These are phyloP conservation scores for Rhododendron griersonianum DNA, from an alignment of 148 eudicot genomes.

Conservation along the genomic window DNA sequence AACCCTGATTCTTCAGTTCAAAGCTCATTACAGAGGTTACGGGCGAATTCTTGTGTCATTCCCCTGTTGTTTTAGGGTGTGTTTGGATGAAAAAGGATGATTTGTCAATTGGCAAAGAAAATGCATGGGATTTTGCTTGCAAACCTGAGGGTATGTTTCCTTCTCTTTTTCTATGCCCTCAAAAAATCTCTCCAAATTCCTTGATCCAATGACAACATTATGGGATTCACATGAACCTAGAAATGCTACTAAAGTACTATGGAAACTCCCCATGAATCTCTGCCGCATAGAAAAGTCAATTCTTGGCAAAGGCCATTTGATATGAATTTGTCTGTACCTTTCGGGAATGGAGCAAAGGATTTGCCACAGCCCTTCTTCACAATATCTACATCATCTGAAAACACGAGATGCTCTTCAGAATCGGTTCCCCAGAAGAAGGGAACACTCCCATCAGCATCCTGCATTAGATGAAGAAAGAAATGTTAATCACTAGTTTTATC, in stretches of 20 bases:
- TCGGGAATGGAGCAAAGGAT: conserved; percentile 91
- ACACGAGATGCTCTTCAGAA: conserved; percentile 75
- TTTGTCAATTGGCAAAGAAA: neutral
- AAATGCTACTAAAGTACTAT: neutral
- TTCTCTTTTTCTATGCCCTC: neutral
- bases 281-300: neutral
- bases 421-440: conserved; percentile 97
- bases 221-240: neutral
- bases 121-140: neutral
- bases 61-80: neutral
- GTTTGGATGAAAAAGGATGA: neutral
- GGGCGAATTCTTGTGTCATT: neutral
- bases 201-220: neutral
- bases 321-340: conserved; percentile 41
- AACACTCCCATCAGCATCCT: conserved; percentile 92
- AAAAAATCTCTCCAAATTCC: neutral
- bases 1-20: no score
- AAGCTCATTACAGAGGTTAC: neutral
- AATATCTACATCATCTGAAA: conserved; percentile 58
- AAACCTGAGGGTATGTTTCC: neutral
- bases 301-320: neutral
- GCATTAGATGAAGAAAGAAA: conserved; percentile 11
- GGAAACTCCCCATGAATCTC: neutral
- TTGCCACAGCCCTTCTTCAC: conserved; percentile 82
- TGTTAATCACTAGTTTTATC: neutral